These are phyloP conservation scores for Butyriboletus regius DNA, from an alignment of 1,284 basidiomycete species.

Conservation along the genomic window DNA sequence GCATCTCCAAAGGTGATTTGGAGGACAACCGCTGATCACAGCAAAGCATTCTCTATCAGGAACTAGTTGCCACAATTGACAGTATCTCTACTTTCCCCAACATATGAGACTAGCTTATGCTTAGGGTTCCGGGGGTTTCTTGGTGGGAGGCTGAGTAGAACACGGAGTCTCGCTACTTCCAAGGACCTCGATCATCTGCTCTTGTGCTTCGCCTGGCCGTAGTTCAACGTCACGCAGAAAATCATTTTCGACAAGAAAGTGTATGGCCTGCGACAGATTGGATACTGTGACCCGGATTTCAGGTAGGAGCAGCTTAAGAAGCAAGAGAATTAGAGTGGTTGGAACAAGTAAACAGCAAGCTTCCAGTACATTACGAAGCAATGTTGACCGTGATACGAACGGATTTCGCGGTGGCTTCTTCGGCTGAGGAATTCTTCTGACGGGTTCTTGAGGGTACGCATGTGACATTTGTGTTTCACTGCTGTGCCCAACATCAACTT, in stretches of 20 bases:
- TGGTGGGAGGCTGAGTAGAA: not conserved
- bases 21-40: constrained; percentile 14
- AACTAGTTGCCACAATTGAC: not conserved
- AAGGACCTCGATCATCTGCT: constrained; percentile 60
- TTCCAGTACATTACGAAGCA: constrained; percentile 62
- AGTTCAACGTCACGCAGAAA: constrained; percentile 81
- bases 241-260: constrained; percentile 87
- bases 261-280: constrained; percentile 87
- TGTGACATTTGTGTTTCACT: not conserved
- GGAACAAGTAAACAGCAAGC: not conserved
- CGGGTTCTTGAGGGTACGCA: constrained; percentile 3
- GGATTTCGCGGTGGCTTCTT: constrained; percentile 54
- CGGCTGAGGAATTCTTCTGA: constrained; percentile 42
- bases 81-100: not conserved
- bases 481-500: not conserved
- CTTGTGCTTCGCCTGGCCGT: constrained; percentile 68
- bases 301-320: constrained; percentile 65
- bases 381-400: constrained; percentile 59
- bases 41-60: not conserved
- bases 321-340: constrained; percentile 13
- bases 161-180: constrained; percentile 19
- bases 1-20: constrained; percentile 28
- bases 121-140: not conserved
- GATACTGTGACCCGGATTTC: constrained; percentile 88
- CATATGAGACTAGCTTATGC: constrained; percentile 2